phyloP scores from a whole-genome alignment of 1,139 yeast genomes.

The Pneumocystis sp. region DNA sequence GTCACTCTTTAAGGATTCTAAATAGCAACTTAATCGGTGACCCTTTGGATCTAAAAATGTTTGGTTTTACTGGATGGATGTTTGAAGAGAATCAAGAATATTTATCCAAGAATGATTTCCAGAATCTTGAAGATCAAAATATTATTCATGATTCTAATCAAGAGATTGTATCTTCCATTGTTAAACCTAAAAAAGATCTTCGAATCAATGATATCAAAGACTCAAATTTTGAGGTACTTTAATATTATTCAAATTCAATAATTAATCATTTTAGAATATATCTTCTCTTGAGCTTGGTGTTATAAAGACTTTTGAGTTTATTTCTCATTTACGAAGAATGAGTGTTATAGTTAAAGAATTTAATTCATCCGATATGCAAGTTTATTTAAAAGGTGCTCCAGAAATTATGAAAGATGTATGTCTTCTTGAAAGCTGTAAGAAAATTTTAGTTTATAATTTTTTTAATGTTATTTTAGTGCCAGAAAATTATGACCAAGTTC shows the following conservation, averaged over 20 bases:
- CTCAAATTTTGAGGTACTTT: not conserved
- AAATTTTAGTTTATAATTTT: not conserved
- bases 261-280: constrained; percentile 1
- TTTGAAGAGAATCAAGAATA: constrained; percentile 38
- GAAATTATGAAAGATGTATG: constrained; percentile 83
- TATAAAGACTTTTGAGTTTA: constrained; percentile 65
- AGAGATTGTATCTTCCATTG: not conserved
- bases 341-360: constrained; percentile 50
- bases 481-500: constrained; percentile 49
- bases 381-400: constrained; percentile 91
- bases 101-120: not conserved
- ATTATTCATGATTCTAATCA: not conserved
- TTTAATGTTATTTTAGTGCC: constrained; percentile 34
- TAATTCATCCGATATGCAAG: constrained; percentile 23
- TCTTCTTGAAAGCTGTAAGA: constrained; percentile 34
- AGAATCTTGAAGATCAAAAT: not conserved
- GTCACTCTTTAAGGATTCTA: constrained; percentile 72
- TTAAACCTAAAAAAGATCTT: not conserved
- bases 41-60: constrained; percentile 86
- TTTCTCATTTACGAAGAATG: constrained; percentile 78
- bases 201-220: not conserved
- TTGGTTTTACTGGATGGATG: constrained; percentile 68
- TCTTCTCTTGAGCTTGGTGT: constrained; percentile 32
- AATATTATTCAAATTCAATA: constrained; percentile 8
- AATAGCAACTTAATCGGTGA: constrained; percentile 80